phyloP scores from a whole-genome alignment of 2,329 filamentous ascomycete genomes.

The Colletotrichum camelliae region DNA sequence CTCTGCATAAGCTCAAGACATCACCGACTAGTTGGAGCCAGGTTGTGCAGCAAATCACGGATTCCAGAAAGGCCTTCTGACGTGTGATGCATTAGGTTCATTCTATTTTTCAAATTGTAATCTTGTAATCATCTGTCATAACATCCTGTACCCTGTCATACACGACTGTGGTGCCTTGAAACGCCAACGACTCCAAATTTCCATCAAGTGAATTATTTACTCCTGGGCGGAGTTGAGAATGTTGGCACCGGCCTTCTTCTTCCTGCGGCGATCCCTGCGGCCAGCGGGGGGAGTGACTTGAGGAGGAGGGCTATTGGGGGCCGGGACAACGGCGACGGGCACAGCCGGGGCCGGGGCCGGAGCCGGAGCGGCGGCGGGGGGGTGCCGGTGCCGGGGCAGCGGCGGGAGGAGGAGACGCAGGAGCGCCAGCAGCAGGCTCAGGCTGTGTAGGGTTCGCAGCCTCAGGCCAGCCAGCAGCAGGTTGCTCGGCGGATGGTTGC shows the following conservation, averaged over 20 bases:
- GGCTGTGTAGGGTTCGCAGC: background rate
- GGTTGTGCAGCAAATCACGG: background rate
- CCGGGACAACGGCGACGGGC: background rate
- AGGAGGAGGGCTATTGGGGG: background rate
- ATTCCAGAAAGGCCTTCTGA: background rate
- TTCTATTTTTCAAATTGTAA: background rate
- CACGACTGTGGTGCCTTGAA: background rate
- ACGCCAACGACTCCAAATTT: slow-evolving; percentile 5
- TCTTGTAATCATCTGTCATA: background rate
- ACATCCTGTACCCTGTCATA: background rate
- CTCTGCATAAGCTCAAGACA: background rate
- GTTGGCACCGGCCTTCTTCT: background rate
- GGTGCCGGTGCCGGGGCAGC: background rate
- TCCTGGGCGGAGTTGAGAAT: background rate
- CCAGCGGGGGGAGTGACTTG: background rate
- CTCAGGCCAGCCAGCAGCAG: background rate
- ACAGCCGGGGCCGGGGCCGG: background rate
- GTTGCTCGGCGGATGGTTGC: background rate
- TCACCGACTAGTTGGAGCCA: background rate
- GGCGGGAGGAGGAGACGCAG: background rate
- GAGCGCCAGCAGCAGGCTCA: background rate
- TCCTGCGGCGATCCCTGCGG: background rate
- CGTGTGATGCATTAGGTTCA: background rate
- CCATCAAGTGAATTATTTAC: background rate
- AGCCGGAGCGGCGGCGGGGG: background rate